Base-by-base conservation (phyloP, 2,329 filamentous ascomycete genomes). In the Teratosphaeriaceae sp. region DNA sequence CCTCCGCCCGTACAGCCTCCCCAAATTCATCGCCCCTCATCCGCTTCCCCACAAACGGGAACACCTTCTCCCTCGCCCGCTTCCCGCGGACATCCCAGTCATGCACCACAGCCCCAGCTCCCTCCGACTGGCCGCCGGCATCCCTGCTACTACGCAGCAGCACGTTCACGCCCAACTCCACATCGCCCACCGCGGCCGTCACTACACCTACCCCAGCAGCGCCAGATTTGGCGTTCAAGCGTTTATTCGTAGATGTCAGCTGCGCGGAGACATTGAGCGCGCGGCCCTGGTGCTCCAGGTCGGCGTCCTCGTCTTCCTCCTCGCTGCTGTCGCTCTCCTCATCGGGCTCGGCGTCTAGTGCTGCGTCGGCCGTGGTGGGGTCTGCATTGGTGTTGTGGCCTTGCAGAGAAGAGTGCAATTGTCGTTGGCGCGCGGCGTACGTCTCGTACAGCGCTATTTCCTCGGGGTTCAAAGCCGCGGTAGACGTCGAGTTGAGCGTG, bases 41-140 rank as follows among this genome's bases (percentile, higher is more conserved):
- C 56, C 86, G 76, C 40, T 88, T 81, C 19, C 89, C 79, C 1
- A 89, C 79, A 41, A 94, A 82, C 0, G 92, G 92, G 60, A 96
- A 97, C 69, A 94, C 85, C 49, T 88, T 82, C 60, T 98, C 92
- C 42, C 89, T 78, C 2, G 92, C 92, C 60, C 87, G 94, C 64
- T 95, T 96, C 26, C 85, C 85, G 30, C 88, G 78, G 1, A 96
- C 84, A 58, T 96, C 88, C 54, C 86, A 98, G 64, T 98, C 92
- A 61, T 92, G 86, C n/a, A 41, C 38, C 11, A 16, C 6, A 20
- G 15, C 16, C 8, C 7, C 20, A 8, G 21, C 22, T 38, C 24
- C 15, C 35, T 13, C 12, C 15, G 9, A 7, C 7, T 15, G 12
- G 7, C 16, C 24, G 19, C 94, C 81, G 12, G 84, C 85, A 60